Percentiles rank a stretch among this genome's conserved stretches.
Evolutionary conservation across 257 asterid species (phyloP).

Genomic region (Capsicum pubescens): DNA sequence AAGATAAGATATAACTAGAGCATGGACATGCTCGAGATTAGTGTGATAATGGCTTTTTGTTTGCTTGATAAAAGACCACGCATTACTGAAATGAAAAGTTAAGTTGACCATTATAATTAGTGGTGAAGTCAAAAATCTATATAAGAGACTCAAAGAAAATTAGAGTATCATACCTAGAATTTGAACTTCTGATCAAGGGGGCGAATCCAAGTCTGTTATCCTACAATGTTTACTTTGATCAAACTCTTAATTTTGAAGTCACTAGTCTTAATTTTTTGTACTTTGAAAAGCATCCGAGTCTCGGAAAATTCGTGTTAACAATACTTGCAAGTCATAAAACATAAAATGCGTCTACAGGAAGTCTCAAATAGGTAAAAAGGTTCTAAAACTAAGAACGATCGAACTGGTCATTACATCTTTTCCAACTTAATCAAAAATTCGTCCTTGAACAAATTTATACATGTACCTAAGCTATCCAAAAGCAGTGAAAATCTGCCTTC

Average conservation of each 20-base stretch:
- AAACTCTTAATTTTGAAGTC: background rate
- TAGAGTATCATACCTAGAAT: background rate
- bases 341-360: too few relatives aligned
- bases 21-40: background rate
- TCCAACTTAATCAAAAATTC: too few relatives aligned
- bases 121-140: background rate
- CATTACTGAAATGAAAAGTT: background rate
- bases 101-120: background rate
- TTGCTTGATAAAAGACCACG: background rate
- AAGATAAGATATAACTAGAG: constrained; percentile 19
- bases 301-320: too few relatives aligned
- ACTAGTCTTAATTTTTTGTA: background rate
- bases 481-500: too few relatives aligned
- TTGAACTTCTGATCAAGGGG: background rate
- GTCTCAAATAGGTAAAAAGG: too few relatives aligned
- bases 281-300: background rate
- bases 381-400: too few relatives aligned
- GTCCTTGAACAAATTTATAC: too few relatives aligned
- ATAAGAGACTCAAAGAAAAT: background rate
- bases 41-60: background rate
- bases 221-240: background rate
- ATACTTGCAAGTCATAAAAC: too few relatives aligned
- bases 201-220: background rate
- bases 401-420: too few relatives aligned
- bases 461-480: too few relatives aligned